Percentiles rank a stretch among this genome's conserved stretches.
phyloP scores from a whole-genome alignment of 1,139 yeast species.

The Komagataea norvegica region DNA sequence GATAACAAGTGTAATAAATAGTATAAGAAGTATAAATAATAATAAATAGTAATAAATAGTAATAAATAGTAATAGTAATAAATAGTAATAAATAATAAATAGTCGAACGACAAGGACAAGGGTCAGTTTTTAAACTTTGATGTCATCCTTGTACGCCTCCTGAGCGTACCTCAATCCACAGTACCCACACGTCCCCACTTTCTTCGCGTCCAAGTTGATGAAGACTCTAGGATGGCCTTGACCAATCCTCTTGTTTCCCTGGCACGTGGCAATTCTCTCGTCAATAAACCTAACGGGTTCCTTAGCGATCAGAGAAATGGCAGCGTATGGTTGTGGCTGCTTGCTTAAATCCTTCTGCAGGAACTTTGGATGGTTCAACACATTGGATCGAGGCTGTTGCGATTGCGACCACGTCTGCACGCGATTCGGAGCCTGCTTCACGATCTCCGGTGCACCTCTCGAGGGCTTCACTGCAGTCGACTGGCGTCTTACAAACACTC shows the following conservation, averaged over 20 bases:
- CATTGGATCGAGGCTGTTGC: conserved; percentile 59
- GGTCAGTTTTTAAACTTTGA: conserved; percentile 8
- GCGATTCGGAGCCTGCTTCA: conserved; percentile 72
- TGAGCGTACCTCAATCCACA: conserved; percentile 59
- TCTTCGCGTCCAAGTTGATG: conserved; percentile 65
- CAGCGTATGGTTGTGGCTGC: conserved; percentile 82
- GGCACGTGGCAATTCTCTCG: conserved; percentile 70
- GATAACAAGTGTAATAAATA: conserved; percentile 5
- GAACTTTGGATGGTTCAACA: conserved; percentile 63
- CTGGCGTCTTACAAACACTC: conserved; percentile 7
- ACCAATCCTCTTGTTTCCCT: conserved; percentile 72
- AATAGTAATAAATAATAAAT: conserved; percentile 5
- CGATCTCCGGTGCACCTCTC: background rate
- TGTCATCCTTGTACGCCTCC: conserved; percentile 17
- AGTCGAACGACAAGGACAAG: conserved; percentile 1
- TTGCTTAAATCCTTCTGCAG: conserved; percentile 60
- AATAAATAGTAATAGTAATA: conserved; percentile 12
- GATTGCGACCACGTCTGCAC: conserved; percentile 63
- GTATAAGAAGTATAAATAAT: conserved; percentile 12
- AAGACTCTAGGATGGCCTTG: conserved; percentile 85
- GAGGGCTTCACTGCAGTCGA: conserved; percentile 4
- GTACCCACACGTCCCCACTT: conserved; percentile 68
- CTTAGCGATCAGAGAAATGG: conserved; percentile 74
- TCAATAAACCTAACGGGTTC: conserved; percentile 64
- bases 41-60: conserved; percentile 8